A percentile compares a stretch with the other conserved stretches of the same genome.
phyloP scores from a whole-genome alignment of 768 basidiomycete genomes.

The Termitomyces bulborhizus region DNA sequence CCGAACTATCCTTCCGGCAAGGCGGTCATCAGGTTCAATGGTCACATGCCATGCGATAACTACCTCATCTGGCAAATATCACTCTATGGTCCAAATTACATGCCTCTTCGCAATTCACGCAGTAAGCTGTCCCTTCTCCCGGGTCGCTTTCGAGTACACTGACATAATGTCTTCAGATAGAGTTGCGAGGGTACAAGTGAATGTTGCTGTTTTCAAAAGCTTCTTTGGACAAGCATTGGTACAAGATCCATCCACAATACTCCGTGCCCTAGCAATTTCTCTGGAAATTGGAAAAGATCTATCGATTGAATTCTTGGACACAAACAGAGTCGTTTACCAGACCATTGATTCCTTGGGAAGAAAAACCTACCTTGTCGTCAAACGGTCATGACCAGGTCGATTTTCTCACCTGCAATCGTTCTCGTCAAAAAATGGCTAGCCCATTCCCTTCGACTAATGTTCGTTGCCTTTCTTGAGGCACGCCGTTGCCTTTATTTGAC shows the following conservation, averaged over 20 bases:
- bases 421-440: background rate
- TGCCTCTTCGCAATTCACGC: slow-evolving; percentile 15
- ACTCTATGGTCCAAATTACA: slow-evolving; percentile 18
- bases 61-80: slow-evolving; percentile 28
- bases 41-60: slow-evolving; percentile 9
- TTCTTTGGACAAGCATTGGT: slow-evolving; percentile 25
- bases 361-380: slow-evolving; percentile 9
- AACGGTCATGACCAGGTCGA: background rate
- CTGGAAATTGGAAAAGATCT: slow-evolving; percentile 31
- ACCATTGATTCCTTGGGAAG: background rate
- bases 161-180: slow-evolving; percentile 14
- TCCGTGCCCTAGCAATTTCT: slow-evolving; percentile 32
- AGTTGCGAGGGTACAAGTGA: slow-evolving; percentile 32
- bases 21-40: slow-evolving; percentile 23
- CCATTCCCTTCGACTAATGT: background rate
- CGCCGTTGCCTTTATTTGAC: background rate
- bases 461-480: background rate
- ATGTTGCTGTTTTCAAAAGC: slow-evolving; percentile 25
- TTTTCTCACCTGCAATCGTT: background rate
- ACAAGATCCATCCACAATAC: slow-evolving; percentile 26
- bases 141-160: background rate
- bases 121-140: slow-evolving; percentile 16
- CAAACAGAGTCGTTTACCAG: slow-evolving; percentile 5
- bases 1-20: slow-evolving; percentile 14
- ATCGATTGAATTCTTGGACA: slow-evolving; percentile 22